phyloP scores from a whole-genome alignment of 768 basidiomycete species.

The Lactifluus rugatus region DNA sequence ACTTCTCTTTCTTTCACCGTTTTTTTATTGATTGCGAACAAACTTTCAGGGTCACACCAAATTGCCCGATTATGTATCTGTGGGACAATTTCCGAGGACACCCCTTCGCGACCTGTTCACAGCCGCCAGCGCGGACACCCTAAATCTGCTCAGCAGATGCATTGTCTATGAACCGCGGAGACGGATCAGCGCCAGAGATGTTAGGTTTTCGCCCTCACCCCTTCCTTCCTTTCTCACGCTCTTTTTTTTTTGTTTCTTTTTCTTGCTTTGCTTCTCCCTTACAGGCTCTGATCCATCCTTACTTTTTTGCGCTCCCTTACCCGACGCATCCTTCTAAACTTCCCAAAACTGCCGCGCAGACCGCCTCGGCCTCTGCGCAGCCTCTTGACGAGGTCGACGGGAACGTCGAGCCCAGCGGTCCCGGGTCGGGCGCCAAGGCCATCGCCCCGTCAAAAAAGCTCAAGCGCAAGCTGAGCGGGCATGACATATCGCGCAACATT shows the following conservation, averaged over 20 bases:
- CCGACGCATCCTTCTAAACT: conserved; percentile 85
- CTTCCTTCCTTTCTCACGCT: too few species aligned
- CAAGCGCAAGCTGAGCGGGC: conserved; percentile 63
- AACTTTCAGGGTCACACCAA: conserved; percentile 89
- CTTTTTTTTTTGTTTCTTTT: not conserved
- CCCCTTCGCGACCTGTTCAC: conserved; percentile 83
- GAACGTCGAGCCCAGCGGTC: conserved; percentile 45
- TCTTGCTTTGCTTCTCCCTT: not conserved
- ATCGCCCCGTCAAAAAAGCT: conserved; percentile 41
- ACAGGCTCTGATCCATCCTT: conserved; percentile 81
- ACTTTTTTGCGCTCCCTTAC: conserved; percentile 78
- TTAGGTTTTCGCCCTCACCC: conserved; percentile 28
- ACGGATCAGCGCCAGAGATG: conserved; percentile 72
- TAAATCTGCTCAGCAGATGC: conserved; percentile 73
- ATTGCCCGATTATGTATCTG: conserved; percentile 80
- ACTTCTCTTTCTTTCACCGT: too few species aligned
- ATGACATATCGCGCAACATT: conserved; percentile 41
- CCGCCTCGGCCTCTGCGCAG: conserved; percentile 33
- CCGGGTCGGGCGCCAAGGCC: conserved; percentile 46
- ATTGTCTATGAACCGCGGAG: conserved; percentile 78
- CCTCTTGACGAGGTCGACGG: conserved; percentile 74
- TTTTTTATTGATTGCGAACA: too few species aligned
- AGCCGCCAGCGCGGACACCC: conserved; percentile 75
- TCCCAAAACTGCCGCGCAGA: conserved; percentile 52
- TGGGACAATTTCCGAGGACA: conserved; percentile 78